A percentile compares a stretch with the other conserved stretches of the same genome.
Evolutionary conservation across 768 basidiomycete species (phyloP).

Genomic region (Leccinum subgranulosum): DNA sequence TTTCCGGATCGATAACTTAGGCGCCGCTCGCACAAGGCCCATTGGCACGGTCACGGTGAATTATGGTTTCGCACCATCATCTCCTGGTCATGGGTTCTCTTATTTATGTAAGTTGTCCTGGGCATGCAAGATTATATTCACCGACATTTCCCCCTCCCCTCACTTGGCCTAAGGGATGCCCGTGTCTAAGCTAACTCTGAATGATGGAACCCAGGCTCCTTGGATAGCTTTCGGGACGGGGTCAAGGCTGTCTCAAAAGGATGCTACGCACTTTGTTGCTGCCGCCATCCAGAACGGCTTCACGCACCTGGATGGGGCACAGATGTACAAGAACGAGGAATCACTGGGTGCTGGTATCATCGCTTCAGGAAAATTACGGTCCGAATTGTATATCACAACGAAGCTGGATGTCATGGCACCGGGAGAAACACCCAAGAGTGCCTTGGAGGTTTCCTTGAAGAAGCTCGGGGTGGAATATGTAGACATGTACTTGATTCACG

Average conservation of each 20-base stretch:
- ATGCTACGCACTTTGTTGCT: conserved; percentile 39
- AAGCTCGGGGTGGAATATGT: conserved; percentile 54
- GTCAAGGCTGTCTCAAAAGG: conserved; percentile 46
- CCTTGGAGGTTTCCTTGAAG: conserved; percentile 49
- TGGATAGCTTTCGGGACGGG: conserved; percentile 65
- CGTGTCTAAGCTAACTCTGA: conserved; percentile 41
- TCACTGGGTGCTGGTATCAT: conserved; percentile 49
- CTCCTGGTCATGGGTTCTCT: neutral
- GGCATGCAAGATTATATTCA: neutral
- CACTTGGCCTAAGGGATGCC: conserved; percentile 16
- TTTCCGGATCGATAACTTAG: too few relatives aligned
- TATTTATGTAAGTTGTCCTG: conserved; percentile 6
- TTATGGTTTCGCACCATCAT: too few relatives aligned
- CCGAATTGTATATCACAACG: conserved; percentile 60
- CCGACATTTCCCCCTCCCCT: conserved; percentile 5
- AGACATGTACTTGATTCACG: conserved; percentile 65
- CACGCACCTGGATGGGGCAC: conserved; percentile 64
- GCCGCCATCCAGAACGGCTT: conserved; percentile 58
- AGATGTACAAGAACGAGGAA: conserved; percentile 55
- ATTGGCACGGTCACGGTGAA: neutral
- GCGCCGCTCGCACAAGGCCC: conserved; percentile 1
- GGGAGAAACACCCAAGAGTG: conserved; percentile 45
- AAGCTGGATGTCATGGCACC: conserved; percentile 40
- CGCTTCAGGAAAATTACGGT: conserved; percentile 48
- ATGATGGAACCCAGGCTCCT: conserved; percentile 52